Evolutionary conservation across 495 filamentous ascomycete genomes (phyloP).

Genomic region (Thermothielavioides terrestris): DNA sequence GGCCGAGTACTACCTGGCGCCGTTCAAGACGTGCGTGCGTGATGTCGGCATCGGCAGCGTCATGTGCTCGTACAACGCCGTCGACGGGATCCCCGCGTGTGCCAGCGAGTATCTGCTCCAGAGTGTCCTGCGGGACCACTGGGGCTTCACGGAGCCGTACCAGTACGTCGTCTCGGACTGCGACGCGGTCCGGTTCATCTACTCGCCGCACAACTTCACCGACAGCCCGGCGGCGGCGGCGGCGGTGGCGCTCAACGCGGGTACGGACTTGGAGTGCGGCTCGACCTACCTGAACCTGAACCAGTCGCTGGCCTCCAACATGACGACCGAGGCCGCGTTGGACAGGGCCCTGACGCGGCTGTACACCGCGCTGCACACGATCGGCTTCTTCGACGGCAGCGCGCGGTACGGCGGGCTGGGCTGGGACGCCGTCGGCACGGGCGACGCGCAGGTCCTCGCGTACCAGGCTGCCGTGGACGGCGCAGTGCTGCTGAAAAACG

Average conservation of each 20-base stretch:
- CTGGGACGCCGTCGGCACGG: conserved; percentile 15
- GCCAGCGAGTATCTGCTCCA: conserved; percentile 34
- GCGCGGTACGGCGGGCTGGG: conserved; percentile 12
- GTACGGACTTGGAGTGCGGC: conserved; percentile 17
- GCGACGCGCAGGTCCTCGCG: conserved; percentile 24
- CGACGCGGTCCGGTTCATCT: too few relatives aligned
- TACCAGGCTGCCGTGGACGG: conserved; percentile 28
- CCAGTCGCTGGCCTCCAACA: conserved; percentile 12
- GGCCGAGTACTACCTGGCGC: conserved; percentile 39
- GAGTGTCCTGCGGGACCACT: conserved; percentile 38
- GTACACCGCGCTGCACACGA: conserved; percentile 40
- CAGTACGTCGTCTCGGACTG: conserved; percentile 40
- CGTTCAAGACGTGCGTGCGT: conserved; percentile 37
- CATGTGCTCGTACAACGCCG: conserved; percentile 43
- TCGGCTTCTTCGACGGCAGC: conserved; percentile 25
- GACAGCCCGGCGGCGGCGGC: conserved; percentile 24
- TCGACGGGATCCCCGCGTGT: conserved; percentile 40
- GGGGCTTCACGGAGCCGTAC: conserved; percentile 34
- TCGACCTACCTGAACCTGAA: conserved; percentile 11
- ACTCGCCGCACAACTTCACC: conserved; percentile 9
- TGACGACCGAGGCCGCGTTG: conserved; percentile 4
- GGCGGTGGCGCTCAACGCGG: conserved; percentile 14
- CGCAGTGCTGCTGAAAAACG: conserved; percentile 34
- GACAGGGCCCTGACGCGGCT: conserved; percentile 18
- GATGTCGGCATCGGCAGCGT: conserved; percentile 37